Base-by-base conservation (phyloP, 1,139 yeast species). In the Yamadazyma taylorii region DNA sequence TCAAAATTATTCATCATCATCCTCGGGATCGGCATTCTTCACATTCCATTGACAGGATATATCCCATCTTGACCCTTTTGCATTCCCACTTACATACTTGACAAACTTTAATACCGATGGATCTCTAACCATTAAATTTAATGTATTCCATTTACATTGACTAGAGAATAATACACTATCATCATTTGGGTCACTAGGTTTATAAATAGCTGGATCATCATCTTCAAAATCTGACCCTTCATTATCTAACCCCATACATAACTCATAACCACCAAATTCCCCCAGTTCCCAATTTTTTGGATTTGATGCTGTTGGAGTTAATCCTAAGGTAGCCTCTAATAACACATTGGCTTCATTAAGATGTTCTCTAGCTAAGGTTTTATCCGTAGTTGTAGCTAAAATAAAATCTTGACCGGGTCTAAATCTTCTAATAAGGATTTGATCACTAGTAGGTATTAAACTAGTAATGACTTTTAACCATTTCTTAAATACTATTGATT, bases 381-480 rank as follows among this genome's bases (percentile, higher is more conserved):
- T 66, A 31, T 78, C 83, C 4, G 82, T 69, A 9, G 86, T 76
- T 0, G 97, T 87, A 1, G 98, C 98, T 35, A 94, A 69, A 3
- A 92, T 90, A 59, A 87, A 94, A 60, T 94, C 99, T 27, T 79
- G 81, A 1, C 97, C 98, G 0, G 97, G 98, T 50, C 98, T 77
- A 64, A 94, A 94, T 46, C 97, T 70, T 55, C 99, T 77, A 2
- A 85, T 75, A 28, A 89, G 56, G 2, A 85, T 65, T 48, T 85
- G 86, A 42, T 85, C 87, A 30, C 82, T 74, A 8, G 79, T 66
- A 7, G 85, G 79, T 3, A 73, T 64, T 39, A 89, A 56, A n/a
- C 80, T 74, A 0, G 97, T 85, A 4, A 90, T 60, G 3, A 66
- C 45, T 16, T 69, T 64, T 28, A 94, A 57, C 85, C 95, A 90